Evolutionary conservation across 2,329 filamentous ascomycete species (phyloP), one percentile per base, ranked within the genome.

Genomic region (Hymenoscyphus occultus): DNA sequence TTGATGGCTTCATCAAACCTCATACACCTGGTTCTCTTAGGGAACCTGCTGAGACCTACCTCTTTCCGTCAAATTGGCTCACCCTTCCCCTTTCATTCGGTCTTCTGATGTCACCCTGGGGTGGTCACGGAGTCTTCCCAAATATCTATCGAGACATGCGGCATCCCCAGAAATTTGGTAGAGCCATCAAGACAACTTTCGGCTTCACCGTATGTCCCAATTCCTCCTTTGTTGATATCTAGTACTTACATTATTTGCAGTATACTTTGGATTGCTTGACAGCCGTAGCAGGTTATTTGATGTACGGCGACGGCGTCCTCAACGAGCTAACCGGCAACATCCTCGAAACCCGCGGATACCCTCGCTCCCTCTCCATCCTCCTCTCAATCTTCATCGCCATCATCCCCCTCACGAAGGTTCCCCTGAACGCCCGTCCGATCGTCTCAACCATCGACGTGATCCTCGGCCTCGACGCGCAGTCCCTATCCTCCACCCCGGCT

Each of bases 401-500:
- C 74, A 97, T 98, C 69, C 95, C 94, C 0, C 81, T 99, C 61
- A 97, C 94, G 42, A 99, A 99, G 78, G 88, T 97, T n/a, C 93
- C 93, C 0, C 82, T 97, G 42, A 96, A 93, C 75, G 90, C 91
- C 9, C 89, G 93, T 1, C 95, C 94, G 12, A 93, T 98, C 71
- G 86, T 97, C 69, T 89, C 89, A 39, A 97, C 93, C 0, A 78
- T 91, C 61, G 95, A 98, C 79, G 86, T 95, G 59, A 79, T 97
- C 64, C 84, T 87, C 66, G 92, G 93, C 57, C 83, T 97, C 56
- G 77, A 76, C 56, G 48, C 71, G 10, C 64, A 67, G 13, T 61
- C 73, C 69, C 22, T 87, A 6, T 78, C 83, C 16, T 79, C 80
- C 61, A 79, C 79, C n/a, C 76, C 81, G 0, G 72, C 77, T 1